Percentiles rank a stretch among this genome's conserved stretches.
phyloP scores from a whole-genome alignment of 306 rosid genomes.

The Acacia confusa region DNA sequence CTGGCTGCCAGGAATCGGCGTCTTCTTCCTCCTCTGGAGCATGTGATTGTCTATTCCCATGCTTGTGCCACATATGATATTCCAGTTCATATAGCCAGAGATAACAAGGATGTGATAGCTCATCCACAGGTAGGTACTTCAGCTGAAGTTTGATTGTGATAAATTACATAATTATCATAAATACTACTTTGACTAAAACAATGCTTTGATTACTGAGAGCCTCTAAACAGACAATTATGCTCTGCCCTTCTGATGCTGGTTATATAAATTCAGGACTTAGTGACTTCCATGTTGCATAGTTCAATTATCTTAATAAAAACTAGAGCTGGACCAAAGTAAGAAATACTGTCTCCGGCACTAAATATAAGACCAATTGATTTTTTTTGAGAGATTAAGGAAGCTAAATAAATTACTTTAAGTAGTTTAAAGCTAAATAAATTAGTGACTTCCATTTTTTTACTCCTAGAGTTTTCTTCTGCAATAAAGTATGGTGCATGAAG shows the following conservation, averaged over 20 bases:
- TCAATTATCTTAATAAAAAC: background rate
- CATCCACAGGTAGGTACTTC: constrained; percentile 87
- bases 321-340: background rate
- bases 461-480: background rate
- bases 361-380: too few species aligned
- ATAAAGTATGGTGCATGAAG: background rate
- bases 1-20: constrained; percentile 70
- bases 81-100: constrained; percentile 66
- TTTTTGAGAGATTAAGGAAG: too few species aligned
- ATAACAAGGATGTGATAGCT: constrained; percentile 53
- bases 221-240: background rate
- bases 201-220: background rate
- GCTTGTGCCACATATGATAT: constrained; percentile 88
- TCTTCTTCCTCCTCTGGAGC: constrained; percentile 70
- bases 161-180: background rate
- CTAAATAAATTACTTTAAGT: too few species aligned
- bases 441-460: background rate
- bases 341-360: background rate
- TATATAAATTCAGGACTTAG: background rate
- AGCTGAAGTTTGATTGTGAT: constrained; percentile 14
- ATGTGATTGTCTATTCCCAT: constrained; percentile 74
- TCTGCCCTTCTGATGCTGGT: background rate
- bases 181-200: background rate
- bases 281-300: background rate
- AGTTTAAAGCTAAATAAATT: too few species aligned